A percentile compares a stretch with the other conserved stretches of the same genome.
phyloP scores from a whole-genome alignment of 179 eudicot genomes.

The Silene coronaria region DNA sequence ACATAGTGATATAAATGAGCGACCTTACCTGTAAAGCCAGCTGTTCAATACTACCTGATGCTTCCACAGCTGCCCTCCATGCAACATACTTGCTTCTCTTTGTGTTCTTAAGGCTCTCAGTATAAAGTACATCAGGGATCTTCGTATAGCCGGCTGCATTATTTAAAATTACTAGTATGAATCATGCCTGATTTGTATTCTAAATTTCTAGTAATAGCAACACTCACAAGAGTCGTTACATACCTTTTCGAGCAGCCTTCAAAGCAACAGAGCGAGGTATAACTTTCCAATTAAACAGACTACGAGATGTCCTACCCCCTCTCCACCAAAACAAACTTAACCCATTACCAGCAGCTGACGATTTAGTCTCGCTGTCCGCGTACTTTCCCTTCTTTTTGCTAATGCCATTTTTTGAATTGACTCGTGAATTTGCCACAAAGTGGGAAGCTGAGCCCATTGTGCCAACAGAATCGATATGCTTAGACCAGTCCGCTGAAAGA shows the following conservation, averaged over 20 bases:
- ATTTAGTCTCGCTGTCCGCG: constrained; percentile 41
- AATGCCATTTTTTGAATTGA: constrained; percentile 46
- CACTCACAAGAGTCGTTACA: constrained; percentile 12
- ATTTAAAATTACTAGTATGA: constrained; percentile 22
- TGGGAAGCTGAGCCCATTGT: constrained; percentile 79
- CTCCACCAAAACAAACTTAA: constrained; percentile 86
- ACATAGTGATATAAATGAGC: background rate
- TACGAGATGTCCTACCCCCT: constrained; percentile 81
- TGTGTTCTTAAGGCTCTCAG: constrained; percentile 66
- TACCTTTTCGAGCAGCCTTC: constrained; percentile 93
- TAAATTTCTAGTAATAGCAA: background rate
- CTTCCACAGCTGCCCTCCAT: constrained; percentile 88
- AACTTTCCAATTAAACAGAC: constrained; percentile 75
- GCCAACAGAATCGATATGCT: constrained; percentile 62
- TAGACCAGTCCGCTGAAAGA: constrained; percentile 73
- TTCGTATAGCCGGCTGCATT: constrained; percentile 64
- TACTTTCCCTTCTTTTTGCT: constrained; percentile 42
- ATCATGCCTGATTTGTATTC: constrained; percentile 5
- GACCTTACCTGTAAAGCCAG: constrained; percentile 84
- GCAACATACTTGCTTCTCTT: constrained; percentile 59
- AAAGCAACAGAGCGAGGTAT: constrained; percentile 66
- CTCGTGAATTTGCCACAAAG: constrained; percentile 51
- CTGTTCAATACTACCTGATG: constrained; percentile 60
- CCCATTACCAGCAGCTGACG: constrained; percentile 52
- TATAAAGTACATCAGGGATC: constrained; percentile 66